Conservation (phyloP, 2,329 filamentous ascomycete genomes). For the Botrytis deweyae region DNA sequence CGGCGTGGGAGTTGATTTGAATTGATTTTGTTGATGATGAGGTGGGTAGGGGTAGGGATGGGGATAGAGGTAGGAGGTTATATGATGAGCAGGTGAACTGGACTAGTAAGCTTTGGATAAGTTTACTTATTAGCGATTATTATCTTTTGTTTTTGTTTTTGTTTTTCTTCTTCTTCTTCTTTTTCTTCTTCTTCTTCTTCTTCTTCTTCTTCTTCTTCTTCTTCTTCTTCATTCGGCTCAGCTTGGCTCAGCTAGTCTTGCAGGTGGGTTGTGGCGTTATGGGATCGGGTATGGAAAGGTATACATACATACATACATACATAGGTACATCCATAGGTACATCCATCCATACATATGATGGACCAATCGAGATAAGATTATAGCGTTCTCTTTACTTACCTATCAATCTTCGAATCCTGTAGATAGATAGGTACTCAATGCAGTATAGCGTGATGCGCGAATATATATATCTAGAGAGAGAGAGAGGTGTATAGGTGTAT, state of each 20-base stretch:
- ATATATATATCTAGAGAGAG: no score
- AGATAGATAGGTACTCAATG: no score
- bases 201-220: no score
- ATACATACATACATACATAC: not conserved
- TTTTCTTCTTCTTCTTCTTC: not conserved
- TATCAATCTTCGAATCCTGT: no score
- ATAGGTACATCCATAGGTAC: not conserved
- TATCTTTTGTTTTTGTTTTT: not conserved
- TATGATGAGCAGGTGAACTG: not conserved
- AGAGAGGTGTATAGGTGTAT: no score
- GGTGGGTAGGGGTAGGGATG: no score
- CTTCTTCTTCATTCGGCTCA: not conserved
- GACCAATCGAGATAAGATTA: no score
- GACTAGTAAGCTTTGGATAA: not conserved
- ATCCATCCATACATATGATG: not conserved
- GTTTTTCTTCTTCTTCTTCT: not conserved
- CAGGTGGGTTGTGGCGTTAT: not conserved
- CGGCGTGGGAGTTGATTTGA: slow-evolving; percentile 37
- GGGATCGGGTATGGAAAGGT: not conserved
- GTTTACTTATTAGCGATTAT: not conserved
- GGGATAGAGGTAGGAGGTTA: no score
- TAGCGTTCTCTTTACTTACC: no score
- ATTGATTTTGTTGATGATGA: slow-evolving; percentile 17
- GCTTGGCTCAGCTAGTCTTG: no score
- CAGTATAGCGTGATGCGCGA: no score